Evolutionary conservation across 225 moss, liverwort and hornwort genomes (phyloP), one percentile per base, ranked within the genome.

Genomic region (Sphagnum tenellum): DNA sequence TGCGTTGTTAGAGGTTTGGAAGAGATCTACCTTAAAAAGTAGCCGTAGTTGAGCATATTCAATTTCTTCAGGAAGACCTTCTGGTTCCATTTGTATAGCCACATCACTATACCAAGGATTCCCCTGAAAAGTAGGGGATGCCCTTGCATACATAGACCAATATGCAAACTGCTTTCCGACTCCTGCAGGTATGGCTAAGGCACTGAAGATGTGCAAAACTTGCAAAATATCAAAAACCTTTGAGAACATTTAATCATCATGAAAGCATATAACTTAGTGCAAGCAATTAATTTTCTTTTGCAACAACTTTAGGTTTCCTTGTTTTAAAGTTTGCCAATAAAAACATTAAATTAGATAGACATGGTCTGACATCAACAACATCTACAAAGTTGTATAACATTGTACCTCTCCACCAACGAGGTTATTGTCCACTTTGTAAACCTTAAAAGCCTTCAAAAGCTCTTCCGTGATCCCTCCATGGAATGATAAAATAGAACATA

Each of bases 111-210:
- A 66, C 53, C 55, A 66, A 14, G 66, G 29, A 3, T 44, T 4
- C 3, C 55, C 55, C 3, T 66, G 55, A 50, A 66, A 66, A 55
- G 2, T 56, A 12, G 13, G 11, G 55, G 11, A n/a, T 9, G 66
- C 66, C 46, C 66, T 53, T 4, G 9, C 55, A 56, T 66, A 66
- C 55, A 66, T 55, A 4, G 66, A 55, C 66, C 66, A 66, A 56
- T 66, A 3, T 13, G 29, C 66, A 29, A 66, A 55, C 11, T 55
- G 54, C 11, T 55, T 13, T 14, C 55, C 55, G 3, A 12, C 3
- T 55, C 66, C 66, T 4, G 55, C 14, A 66, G 66, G 46, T 44
- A 66, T 50, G 49, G 66, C 66, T 7, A 66, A n/a, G 7, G 61
- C 29, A 61, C 12, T 61, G 29, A 5, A 61, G 46, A 61, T 61